These are phyloP conservation scores for Seiridium cupressi DNA, from an alignment of 2,329 filamentous ascomycete genomes.

Conservation along the genomic window DNA sequence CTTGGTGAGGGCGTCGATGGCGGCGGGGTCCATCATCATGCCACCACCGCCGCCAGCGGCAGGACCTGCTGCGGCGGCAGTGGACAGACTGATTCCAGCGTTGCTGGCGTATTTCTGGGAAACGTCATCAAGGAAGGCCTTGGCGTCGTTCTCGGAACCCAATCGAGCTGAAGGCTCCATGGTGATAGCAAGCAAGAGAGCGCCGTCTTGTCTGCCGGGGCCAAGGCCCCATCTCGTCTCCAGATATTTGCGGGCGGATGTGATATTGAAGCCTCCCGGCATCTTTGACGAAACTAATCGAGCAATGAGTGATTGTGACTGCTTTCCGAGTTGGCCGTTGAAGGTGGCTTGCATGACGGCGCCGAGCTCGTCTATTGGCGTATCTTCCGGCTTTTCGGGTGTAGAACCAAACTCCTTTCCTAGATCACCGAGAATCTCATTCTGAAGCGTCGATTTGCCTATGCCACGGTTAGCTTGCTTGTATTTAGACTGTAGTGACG, in stretches of 20 bases:
- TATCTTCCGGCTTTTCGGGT: constrained; percentile 97
- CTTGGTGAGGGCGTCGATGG: constrained; percentile 94
- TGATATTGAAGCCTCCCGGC: constrained; percentile 99
- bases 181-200: constrained; percentile 82
- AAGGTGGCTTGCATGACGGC: constrained; percentile 98
- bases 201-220: constrained; percentile 85
- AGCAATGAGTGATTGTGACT: constrained; percentile 88
- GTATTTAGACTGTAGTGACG: neutral
- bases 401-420: constrained; percentile 98
- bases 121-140: constrained; percentile 85
- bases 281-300: constrained; percentile 98
- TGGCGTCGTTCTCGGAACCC: constrained; percentile 86
- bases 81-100: constrained; percentile 80
- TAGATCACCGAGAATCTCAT: constrained; percentile 95
- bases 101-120: constrained; percentile 84
- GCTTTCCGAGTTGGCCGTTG: constrained; percentile 96
- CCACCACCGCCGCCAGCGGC: constrained; percentile 70
- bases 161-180: constrained; percentile 89
- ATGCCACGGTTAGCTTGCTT: constrained; percentile 6
- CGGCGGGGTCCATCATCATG: constrained; percentile 99
- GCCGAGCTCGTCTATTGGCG: constrained; percentile 90
- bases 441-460: constrained; percentile 98
- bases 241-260: constrained; percentile 88
- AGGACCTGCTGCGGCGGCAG: constrained; percentile 70
- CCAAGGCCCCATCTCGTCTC: constrained; percentile 91